Evolutionary conservation across 2,329 filamentous ascomycete genomes (phyloP).

Genomic region (Calonectria fujianensis): DNA sequence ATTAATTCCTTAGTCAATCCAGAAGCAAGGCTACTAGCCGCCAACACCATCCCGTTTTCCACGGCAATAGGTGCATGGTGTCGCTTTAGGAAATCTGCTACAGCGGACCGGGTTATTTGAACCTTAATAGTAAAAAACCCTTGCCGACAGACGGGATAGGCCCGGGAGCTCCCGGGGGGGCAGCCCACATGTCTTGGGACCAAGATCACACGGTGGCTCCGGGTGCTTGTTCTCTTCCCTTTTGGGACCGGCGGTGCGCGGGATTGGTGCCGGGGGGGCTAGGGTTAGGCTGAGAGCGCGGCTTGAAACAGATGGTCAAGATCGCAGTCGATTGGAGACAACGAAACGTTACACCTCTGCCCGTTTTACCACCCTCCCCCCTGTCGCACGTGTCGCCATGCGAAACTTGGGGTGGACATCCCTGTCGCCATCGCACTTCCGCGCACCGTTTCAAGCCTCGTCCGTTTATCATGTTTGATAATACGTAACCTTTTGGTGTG

Average conservation of each 20-base stretch:
- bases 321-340: not conserved
- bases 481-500: not conserved
- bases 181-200: not conserved
- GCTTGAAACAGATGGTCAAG: conserved; percentile 3
- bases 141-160: not conserved
- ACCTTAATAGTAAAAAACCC: not conserved
- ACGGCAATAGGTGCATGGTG: not conserved
- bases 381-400: conserved; percentile 9
- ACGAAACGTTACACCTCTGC: conserved; percentile 13
- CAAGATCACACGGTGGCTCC: not conserved
- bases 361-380: not conserved
- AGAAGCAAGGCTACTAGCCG: no score
- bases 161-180: conserved; percentile 5
- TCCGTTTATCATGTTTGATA: conserved; percentile 12
- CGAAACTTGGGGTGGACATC: conserved; percentile 8
- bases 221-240: not conserved
- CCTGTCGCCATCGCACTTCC: conserved; percentile 11
- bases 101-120: not conserved
- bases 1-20: not conserved
- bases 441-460: conserved; percentile 5
- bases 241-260: conserved; percentile 9
- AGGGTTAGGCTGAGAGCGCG: not conserved
- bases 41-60: not conserved
- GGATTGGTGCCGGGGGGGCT: not conserved
- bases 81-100: not conserved